These are phyloP conservation scores for Biscogniauxia mediterranea DNA, from an alignment of 2,329 filamentous ascomycete species.

Conservation along the genomic window DNA sequence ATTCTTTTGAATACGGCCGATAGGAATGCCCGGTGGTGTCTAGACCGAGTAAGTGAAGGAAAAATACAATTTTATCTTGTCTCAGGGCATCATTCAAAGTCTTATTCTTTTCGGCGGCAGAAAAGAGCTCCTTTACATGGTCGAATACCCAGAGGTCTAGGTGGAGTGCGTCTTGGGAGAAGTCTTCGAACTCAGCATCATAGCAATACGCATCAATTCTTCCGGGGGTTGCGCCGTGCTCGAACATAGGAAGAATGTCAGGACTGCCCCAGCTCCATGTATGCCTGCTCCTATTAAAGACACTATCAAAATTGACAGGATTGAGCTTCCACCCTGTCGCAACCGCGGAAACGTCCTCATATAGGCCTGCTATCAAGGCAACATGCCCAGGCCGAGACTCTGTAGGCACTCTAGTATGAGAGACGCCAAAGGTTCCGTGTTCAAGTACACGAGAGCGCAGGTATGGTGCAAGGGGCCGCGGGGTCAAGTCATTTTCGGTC, in stretches of 20 bases:
- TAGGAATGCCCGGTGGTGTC: constrained; percentile 87
- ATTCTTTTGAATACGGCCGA: constrained; percentile 92
- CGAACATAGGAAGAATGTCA: constrained; percentile 96
- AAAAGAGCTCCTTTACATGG: constrained; percentile 83
- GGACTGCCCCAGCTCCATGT: constrained; percentile 99
- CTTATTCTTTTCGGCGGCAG: constrained; percentile 72
- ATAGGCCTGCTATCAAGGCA: constrained; percentile 91
- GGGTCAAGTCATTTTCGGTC: constrained; percentile 62
- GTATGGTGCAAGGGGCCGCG: constrained; percentile 84
- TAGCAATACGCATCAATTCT: constrained; percentile 87
- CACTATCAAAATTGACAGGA: constrained; percentile 96
- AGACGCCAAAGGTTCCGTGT: constrained; percentile 94
- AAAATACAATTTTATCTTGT: constrained; percentile 89
- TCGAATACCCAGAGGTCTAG: constrained; percentile 97
- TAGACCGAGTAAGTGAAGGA: constrained; percentile 86
- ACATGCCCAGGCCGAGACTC: constrained; percentile 97
- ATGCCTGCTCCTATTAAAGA: constrained; percentile 94
- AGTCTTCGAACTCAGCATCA: constrained; percentile 82
- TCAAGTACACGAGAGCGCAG: constrained; percentile 84
- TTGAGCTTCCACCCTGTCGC: constrained; percentile 98
- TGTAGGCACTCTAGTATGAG: constrained; percentile 93
- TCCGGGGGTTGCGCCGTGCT: constrained; percentile 84
- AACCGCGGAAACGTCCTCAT: constrained; percentile 96
- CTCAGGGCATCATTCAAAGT: constrained; percentile 71
- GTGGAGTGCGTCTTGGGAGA: constrained; percentile 74